Evolutionary conservation across 2,329 filamentous ascomycete species (phyloP).

Genomic region (Curvularia sp.): DNA sequence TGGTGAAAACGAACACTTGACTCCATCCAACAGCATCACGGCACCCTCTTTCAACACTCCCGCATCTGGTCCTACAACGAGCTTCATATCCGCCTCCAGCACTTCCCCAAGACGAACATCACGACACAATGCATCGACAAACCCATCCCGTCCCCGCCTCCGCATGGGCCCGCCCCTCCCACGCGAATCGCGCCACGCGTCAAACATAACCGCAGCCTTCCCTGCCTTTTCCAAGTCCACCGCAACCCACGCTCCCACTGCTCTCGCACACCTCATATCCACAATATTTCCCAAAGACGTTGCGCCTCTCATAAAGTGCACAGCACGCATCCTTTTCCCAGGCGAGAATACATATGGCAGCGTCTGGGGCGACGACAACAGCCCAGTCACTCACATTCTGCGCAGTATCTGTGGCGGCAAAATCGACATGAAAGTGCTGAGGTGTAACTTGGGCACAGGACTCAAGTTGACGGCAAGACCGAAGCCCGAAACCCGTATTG

Average conservation of each 20-base stretch:
- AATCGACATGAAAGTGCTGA: slow-evolving; percentile 39
- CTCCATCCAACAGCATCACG: slow-evolving; percentile 25
- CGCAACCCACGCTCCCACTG: slow-evolving; percentile 28
- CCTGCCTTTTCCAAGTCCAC: slow-evolving; percentile 25
- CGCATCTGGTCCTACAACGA: slow-evolving; percentile 8
- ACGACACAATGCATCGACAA: slow-evolving; percentile 6
- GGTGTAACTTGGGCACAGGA: slow-evolving; percentile 25
- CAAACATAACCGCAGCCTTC: slow-evolving; percentile 9
- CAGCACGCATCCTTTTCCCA: slow-evolving; percentile 52
- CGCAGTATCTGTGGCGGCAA: slow-evolving; percentile 48
- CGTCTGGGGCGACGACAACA: slow-evolving; percentile 51
- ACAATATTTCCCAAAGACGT: slow-evolving; percentile 37
- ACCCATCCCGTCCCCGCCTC: slow-evolving; percentile 25
- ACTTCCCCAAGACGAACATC: slow-evolving; percentile 4
- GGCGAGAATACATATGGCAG: slow-evolving; percentile 47
- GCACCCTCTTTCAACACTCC: slow-evolving; percentile 17
- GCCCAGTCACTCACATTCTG: slow-evolving; percentile 48
- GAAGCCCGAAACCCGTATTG: slow-evolving; percentile 24
- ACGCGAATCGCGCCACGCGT: not conserved
- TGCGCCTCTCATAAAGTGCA: slow-evolving; percentile 38
- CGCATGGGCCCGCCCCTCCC: slow-evolving; percentile 23
- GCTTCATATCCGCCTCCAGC: slow-evolving; percentile 1
- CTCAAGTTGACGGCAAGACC: slow-evolving; percentile 23
- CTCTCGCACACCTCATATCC: slow-evolving; percentile 45
- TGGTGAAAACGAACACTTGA: slow-evolving; percentile 23